Conservation (phyloP, 305 asterid species). For the Petunia hybrid region DNA sequence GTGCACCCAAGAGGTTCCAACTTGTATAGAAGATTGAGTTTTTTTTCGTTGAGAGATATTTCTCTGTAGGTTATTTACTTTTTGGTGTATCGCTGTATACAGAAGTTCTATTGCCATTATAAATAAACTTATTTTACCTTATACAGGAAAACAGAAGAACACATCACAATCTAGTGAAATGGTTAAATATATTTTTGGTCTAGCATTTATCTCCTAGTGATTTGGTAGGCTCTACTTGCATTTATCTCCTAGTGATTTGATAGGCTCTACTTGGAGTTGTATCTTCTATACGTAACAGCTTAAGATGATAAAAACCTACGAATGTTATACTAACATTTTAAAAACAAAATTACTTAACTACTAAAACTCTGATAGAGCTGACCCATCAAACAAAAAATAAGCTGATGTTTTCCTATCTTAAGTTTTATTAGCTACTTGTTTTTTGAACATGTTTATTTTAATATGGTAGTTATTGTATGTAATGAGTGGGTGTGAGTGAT, state of each 20-base stretch:
- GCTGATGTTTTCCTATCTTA: constrained; percentile 18
- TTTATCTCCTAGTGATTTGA: neutral
- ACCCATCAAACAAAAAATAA: too few relatives aligned
- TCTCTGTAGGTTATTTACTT: neutral
- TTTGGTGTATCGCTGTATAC: neutral
- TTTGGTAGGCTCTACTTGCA: neutral
- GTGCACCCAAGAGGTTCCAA: neutral
- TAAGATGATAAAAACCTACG: neutral
- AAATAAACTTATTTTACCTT: neutral
- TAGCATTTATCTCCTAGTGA: neutral
- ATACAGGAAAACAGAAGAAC: neutral
- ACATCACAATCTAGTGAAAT: neutral
- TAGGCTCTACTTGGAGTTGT: neutral
- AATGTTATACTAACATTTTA: constrained; percentile 8
- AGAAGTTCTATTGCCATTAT: neutral
- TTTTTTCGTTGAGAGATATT: neutral
- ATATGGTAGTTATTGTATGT: neutral
- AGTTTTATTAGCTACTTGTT: constrained; percentile 21
- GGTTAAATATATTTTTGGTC: neutral
- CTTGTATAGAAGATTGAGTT: neutral
- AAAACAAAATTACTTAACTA: constrained; percentile 7
- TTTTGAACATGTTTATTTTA: neutral
- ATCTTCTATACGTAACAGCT: neutral
- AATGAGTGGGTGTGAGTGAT: neutral
- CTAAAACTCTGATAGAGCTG: neutral